phyloP scores from a whole-genome alignment of 1,139 yeast genomes.

The Magnusiomyces tetraspermus region DNA sequence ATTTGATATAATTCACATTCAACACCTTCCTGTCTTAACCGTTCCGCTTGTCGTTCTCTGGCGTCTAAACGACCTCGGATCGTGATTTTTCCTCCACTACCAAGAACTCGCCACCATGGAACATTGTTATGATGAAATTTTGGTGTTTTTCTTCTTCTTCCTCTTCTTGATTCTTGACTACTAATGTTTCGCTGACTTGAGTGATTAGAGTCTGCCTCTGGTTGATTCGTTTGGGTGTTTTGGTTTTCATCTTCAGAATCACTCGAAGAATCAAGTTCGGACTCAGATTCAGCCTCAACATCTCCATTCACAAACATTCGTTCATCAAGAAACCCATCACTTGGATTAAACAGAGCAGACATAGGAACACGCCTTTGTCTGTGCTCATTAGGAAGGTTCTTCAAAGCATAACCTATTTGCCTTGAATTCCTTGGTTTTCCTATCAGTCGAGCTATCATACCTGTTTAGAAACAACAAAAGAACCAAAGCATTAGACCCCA shows the following conservation, averaged over 20 bases:
- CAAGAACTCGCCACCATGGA: slow-evolving; percentile 79
- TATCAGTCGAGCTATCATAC: slow-evolving; percentile 59
- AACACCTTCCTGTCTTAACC: slow-evolving; percentile 44
- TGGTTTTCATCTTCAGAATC: slow-evolving; percentile 12
- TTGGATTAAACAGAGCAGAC: slow-evolving; percentile 3
- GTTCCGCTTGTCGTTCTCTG: slow-evolving; percentile 41
- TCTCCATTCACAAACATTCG: background rate
- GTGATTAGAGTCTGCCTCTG: slow-evolving; percentile 4
- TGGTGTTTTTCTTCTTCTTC: slow-evolving; percentile 8
- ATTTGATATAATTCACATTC: slow-evolving; percentile 35
- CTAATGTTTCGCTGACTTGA: background rate
- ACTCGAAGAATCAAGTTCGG: background rate
- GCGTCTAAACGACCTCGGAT: slow-evolving; percentile 36
- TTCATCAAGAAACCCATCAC: slow-evolving; percentile 5
- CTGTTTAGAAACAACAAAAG: slow-evolving; percentile 18
- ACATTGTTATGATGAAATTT: slow-evolving; percentile 34
- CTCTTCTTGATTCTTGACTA: background rate
- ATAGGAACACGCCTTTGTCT: slow-evolving; percentile 7
- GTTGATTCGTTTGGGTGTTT: slow-evolving; percentile 13
- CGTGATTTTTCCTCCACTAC: slow-evolving; percentile 53
- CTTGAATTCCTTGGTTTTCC: slow-evolving; percentile 58
- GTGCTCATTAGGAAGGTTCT: slow-evolving; percentile 36
- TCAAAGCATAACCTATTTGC: slow-evolving; percentile 64
- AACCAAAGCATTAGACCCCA: background rate
- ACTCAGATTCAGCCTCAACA: slow-evolving; percentile 8